These are phyloP conservation scores for Starmera stellimalicola DNA, from an alignment of 1,139 yeast species.

Conservation along the genomic window DNA sequence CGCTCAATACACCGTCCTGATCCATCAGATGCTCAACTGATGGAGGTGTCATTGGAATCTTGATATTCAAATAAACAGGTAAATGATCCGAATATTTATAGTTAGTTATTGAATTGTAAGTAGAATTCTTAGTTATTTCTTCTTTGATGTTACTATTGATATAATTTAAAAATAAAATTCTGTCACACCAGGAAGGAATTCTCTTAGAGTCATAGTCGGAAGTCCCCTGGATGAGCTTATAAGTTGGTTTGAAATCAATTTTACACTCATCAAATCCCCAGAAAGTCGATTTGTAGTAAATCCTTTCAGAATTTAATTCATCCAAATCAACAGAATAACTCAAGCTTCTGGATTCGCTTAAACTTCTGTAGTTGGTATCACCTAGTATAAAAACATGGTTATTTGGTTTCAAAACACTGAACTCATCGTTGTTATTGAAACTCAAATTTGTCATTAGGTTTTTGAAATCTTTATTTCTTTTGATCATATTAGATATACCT, in stretches of 20 bases:
- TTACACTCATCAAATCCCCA: conserved; percentile 56
- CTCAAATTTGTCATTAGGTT: conserved; percentile 43
- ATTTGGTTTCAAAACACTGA: conserved; percentile 43
- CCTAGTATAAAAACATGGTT: conserved; percentile 69
- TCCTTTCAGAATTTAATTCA: conserved; percentile 44
- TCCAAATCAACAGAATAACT: conserved; percentile 30
- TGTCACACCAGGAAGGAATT: conserved; percentile 84
- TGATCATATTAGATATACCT: conserved; percentile 37
- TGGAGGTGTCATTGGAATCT: conserved; percentile 10
- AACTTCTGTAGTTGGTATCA: conserved; percentile 67
- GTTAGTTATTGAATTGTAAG: conserved; percentile 17
- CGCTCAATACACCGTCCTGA: no score
- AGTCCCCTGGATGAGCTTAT: conserved; percentile 49
- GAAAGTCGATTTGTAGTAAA: conserved; percentile 34
- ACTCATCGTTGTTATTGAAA: conserved; percentile 48
- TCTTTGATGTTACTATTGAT: conserved; percentile 12
- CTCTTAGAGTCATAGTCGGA: conserved; percentile 49
- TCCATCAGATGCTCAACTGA: no score
- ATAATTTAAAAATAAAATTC: conserved; percentile 55
- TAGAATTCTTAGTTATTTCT: background rate
- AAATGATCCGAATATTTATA: conserved; percentile 26
- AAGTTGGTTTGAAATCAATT: conserved; percentile 64
- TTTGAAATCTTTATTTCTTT: conserved; percentile 45
- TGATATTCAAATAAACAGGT: conserved; percentile 21
- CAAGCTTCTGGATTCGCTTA: conserved; percentile 1